Evolutionary conservation across 176 grass and related monocot genomes (phyloP), one percentile per base, ranked within the genome.

Genomic region (Hyparrhenia diplandra): DNA sequence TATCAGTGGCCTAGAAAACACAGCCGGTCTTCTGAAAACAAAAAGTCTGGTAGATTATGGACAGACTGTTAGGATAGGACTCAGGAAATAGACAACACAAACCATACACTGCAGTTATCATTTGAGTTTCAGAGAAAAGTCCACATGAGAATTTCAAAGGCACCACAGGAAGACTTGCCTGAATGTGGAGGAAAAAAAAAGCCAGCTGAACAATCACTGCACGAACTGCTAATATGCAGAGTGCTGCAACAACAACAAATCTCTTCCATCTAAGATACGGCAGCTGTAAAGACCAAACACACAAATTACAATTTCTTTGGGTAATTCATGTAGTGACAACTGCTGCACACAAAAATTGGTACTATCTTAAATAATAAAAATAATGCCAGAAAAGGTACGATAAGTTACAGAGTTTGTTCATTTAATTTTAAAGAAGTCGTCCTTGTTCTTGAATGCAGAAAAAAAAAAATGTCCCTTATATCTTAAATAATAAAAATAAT

Each of bases 121-220:
- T 77, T 40, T 36, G 55, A 84, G 28, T 17, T 36, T 40, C 42
- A 82, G 14, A 58, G 2, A 80, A 46, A 43, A 61, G 8, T 61
- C 7, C 40, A 69, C 16, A 60, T 20, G 8, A 55, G 58, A 60
- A 84, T 73, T 85, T 68, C 13, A 32, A 39, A 66, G 2, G 58
- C 64, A 0, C 7, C 36, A 65, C 54, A 30, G 7, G 27, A 86
- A 64, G 8, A 68, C 67, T 79, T 85, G 70, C 96, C 90, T 99
- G 88, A 80, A 99, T 99, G 80, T 99, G 96, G 49, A 95, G 88
- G 81, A 99, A 99, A 91, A 99, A 99, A 91, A 99, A 99, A 45
- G 90, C 90, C 43, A 99, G 85, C 64, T 99, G 92, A 91, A 99
- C 96, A 84, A 99, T 90, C 87, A 99, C 90, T 20, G 96, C 92